Conservation (phyloP, 441 rosid genomes). For the Aquilaria agallochum region DNA sequence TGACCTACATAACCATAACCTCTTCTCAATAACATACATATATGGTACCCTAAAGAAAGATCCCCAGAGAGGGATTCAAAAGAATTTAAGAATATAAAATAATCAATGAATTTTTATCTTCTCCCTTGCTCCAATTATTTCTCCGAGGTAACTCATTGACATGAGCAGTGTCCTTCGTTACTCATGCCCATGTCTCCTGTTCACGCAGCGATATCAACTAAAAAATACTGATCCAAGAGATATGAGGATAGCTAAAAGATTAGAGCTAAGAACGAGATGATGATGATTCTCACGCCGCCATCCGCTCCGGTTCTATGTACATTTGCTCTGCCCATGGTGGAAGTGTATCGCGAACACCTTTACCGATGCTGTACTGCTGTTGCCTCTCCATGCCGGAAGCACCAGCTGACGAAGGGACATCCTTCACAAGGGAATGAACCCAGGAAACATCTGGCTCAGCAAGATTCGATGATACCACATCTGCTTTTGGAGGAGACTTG, state of each 20-base stretch:
- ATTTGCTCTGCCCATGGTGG: conserved; percentile 76
- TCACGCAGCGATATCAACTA: conserved; percentile 15
- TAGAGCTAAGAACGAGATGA: conserved; percentile 13
- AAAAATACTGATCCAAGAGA: conserved; percentile 13
- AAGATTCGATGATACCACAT: conserved; percentile 13
- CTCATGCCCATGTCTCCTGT: conserved; percentile 9
- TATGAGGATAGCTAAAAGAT: conserved; percentile 22
- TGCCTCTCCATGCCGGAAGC: conserved; percentile 25
- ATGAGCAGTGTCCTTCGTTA: conserved; percentile 17
- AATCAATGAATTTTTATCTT: conserved; percentile 20
- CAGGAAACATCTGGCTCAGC: conserved; percentile 91
- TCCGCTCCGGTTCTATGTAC: conserved; percentile 89
- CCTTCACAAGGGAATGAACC: conserved; percentile 82
- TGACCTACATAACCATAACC: too few species aligned
- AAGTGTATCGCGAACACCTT: conserved; percentile 27
- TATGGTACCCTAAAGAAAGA: conserved; percentile 1
- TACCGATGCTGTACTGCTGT: conserved; percentile 23
- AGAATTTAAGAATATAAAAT: conserved; percentile 27
- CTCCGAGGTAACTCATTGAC: conserved; percentile 3
- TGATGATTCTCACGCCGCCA: conserved; percentile 58
- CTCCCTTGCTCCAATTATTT: conserved; percentile 11
- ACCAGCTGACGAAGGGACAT: conserved; percentile 36
- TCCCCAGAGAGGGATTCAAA: conserved; percentile 8
- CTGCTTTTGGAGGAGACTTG: conserved; percentile 25
- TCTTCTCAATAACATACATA: too few species aligned